Evolutionary conservation across 2,329 filamentous ascomycete species (phyloP).

Genomic region (Colletotrichum destructivum): DNA sequence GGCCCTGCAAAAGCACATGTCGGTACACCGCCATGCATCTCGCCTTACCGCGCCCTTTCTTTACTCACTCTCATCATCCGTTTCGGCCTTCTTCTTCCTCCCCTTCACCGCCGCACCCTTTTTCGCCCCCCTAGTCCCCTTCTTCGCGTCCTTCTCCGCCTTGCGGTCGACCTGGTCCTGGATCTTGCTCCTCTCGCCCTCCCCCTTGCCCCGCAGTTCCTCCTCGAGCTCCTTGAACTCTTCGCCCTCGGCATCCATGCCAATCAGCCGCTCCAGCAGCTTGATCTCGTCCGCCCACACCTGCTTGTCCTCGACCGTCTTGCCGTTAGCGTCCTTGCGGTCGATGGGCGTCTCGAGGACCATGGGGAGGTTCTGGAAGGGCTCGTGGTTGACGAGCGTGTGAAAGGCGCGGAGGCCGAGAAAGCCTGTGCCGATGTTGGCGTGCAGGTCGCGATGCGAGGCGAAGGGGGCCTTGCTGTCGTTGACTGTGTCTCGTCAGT

Average conservation of each 20-base stretch:
- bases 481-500: conserved; percentile 73
- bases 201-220: conserved; percentile 77
- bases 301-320: conserved; percentile 81
- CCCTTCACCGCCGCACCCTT: conserved; percentile 52
- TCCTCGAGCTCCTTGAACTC: conserved; percentile 79
- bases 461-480: conserved; percentile 92
- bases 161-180: conserved; percentile 86
- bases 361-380: conserved; percentile 87
- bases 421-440: conserved; percentile 96
- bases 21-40: conserved; percentile 35
- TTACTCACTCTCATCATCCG: conserved; percentile 54
- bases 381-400: conserved; percentile 86
- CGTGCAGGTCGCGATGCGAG: conserved; percentile 90
- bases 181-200: conserved; percentile 79
- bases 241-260: conserved; percentile 82
- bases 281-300: conserved; percentile 97
- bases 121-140: conserved; percentile 52
- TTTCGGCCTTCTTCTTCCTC: conserved; percentile 51
- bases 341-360: conserved; percentile 97
- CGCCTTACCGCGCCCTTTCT: neutral
- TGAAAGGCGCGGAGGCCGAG: conserved; percentile 92
- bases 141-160: conserved; percentile 70
- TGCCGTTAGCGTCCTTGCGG: conserved; percentile 74
- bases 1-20: conserved; percentile 10
- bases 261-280: conserved; percentile 88